phyloP scores from a whole-genome alignment of 2,329 filamentous ascomycete species.

The Tolypocladium tundrense region DNA sequence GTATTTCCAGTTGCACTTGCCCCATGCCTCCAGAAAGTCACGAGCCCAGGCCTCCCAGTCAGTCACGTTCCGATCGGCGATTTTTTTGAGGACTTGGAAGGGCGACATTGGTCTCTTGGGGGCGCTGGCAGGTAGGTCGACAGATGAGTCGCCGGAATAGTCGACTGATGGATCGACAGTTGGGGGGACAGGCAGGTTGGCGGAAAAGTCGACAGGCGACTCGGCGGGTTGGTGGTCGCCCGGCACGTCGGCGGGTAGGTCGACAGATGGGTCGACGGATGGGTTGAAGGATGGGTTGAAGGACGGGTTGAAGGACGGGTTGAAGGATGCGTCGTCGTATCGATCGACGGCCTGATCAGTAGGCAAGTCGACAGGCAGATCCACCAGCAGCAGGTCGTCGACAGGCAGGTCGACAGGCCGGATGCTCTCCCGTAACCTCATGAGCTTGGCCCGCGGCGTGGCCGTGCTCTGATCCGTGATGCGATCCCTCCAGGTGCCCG shows the following conservation, averaged over 20 bases:
- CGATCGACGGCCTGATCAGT: not conserved
- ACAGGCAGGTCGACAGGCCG: not conserved
- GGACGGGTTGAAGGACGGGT: not conserved
- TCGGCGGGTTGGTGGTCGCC: too few relatives aligned
- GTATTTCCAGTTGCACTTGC: not conserved
- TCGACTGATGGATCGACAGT: not conserved
- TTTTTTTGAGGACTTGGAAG: not conserved
- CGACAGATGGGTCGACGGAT: too few relatives aligned
- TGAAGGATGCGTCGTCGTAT: not conserved
- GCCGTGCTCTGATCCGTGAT: not conserved
- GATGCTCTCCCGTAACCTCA: not conserved
- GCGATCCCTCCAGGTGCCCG: not conserved
- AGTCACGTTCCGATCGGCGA: not conserved
- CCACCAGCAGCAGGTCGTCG: not conserved
- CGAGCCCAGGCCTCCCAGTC: not conserved
- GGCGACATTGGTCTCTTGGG: not conserved
- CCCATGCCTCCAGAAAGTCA: not conserved
- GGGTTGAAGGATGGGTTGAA: not conserved
- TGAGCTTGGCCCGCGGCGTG: conserved; percentile 3
- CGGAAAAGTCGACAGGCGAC: too few relatives aligned
- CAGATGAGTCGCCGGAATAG: not conserved
- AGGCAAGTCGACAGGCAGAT: not conserved
- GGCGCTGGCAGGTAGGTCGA: not conserved
- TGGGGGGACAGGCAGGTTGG: too few relatives aligned
- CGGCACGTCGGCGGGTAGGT: not conserved